phyloP scores from a whole-genome alignment of 495 filamentous ascomycete species.

The Viridothelium virens region DNA sequence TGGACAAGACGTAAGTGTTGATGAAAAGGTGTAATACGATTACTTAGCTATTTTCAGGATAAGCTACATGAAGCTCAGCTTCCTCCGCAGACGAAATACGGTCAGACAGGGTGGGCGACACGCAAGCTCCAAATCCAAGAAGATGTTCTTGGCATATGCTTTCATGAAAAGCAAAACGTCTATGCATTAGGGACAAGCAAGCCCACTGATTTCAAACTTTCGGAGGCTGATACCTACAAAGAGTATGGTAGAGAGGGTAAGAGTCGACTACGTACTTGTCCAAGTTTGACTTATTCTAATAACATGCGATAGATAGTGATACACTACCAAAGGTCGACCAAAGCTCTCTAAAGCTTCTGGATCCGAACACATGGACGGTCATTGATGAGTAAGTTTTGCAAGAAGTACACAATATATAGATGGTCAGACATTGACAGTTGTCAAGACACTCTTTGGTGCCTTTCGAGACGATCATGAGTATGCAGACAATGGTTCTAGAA shows the following conservation, averaged over 20 bases:
- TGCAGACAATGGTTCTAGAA: conserved; percentile 79
- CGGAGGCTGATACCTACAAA: conserved; percentile 71
- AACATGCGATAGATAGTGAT: conserved; percentile 34
- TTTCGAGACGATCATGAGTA: conserved; percentile 55
- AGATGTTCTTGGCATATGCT: conserved; percentile 64
- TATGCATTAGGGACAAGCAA: conserved; percentile 70
- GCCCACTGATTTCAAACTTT: conserved; percentile 64
- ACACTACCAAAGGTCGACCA: conserved; percentile 63
- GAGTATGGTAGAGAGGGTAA: conserved; percentile 69
- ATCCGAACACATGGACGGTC: conserved; percentile 63
- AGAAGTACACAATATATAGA: conserved; percentile 20
- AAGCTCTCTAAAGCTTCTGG: conserved; percentile 64
- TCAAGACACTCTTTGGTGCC: conserved; percentile 11
- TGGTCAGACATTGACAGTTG: not conserved
- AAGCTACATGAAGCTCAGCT: conserved; percentile 61
- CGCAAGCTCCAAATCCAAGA: conserved; percentile 60
- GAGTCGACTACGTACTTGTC: not conserved
- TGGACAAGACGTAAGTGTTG: conserved; percentile 45
- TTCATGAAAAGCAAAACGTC: conserved; percentile 62
- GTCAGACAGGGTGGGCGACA: conserved; percentile 59
- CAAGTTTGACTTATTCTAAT: conserved; percentile 21
- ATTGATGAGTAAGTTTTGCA: conserved; percentile 54
- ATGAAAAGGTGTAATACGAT: not conserved
- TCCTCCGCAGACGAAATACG: conserved; percentile 53
- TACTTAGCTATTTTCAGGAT: conserved; percentile 39